A percentile compares a stretch with the other conserved stretches of the same genome.
These are phyloP conservation scores for Leccinellum rugosiceps DNA, from an alignment of 768 basidiomycete species.

Conservation along the genomic window DNA sequence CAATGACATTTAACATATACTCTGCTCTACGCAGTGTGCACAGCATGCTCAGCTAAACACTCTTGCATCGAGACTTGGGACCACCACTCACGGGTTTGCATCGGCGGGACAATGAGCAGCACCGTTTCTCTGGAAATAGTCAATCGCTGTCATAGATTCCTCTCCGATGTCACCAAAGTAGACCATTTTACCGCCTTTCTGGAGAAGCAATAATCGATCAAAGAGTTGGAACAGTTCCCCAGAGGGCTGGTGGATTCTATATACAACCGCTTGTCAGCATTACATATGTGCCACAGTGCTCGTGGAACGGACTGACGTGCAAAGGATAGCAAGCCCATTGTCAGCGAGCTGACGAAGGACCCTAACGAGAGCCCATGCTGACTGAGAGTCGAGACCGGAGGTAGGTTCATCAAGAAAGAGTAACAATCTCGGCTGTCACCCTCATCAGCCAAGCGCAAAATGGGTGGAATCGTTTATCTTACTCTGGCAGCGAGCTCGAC, in stretches of 20 bases:
- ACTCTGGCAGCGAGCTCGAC: conserved; percentile 59
- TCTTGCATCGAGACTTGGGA: not conserved
- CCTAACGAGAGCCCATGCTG: conserved; percentile 47
- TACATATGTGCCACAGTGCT: not conserved
- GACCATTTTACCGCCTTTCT: conserved; percentile 58
- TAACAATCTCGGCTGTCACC: conserved; percentile 38
- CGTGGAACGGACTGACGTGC: conserved; percentile 37
- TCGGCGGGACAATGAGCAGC: conserved; percentile 15
- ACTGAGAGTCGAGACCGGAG: conserved; percentile 52
- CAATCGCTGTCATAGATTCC: conserved; percentile 18
- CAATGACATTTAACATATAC: conserved; percentile 52
- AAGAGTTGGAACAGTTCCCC: conserved; percentile 51
- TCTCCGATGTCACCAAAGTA: conserved; percentile 54
- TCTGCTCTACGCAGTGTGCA: conserved; percentile 35
- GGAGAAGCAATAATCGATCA: conserved; percentile 48
- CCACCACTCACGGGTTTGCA: conserved; percentile 24
- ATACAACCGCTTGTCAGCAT: not conserved
- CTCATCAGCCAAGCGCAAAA: not conserved
- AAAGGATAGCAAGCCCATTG: conserved; percentile 53
- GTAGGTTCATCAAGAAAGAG: conserved; percentile 64
- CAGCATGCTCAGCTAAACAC: not conserved
- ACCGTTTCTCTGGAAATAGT: conserved; percentile 25
- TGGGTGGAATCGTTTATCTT: not conserved
- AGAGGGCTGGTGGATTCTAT: conserved; percentile 35
- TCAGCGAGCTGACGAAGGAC: conserved; percentile 52